Evolutionary conservation across 2,329 filamentous ascomycete genomes (phyloP).

Genomic region (Truncatella angustata): DNA sequence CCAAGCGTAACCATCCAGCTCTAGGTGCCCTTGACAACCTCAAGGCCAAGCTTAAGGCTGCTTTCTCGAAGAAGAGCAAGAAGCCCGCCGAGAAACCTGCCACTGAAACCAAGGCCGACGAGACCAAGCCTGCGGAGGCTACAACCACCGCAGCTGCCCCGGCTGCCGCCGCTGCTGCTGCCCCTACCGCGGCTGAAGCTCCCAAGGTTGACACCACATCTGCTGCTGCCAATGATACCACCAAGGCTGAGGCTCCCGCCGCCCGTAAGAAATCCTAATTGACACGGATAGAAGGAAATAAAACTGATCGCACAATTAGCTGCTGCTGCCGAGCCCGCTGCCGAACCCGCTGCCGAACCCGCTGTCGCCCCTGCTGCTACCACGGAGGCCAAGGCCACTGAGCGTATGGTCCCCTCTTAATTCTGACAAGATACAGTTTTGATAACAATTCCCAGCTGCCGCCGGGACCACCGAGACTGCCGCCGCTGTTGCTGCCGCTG

Average conservation of each 20-base stretch:
- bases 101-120: constrained; percentile 11
- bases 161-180: constrained; percentile 16
- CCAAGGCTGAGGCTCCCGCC: constrained; percentile 15
- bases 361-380: constrained; percentile 4
- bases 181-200: constrained; percentile 14
- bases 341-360: neutral
- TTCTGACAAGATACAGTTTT: neutral
- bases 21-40: constrained; percentile 51
- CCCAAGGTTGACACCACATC: constrained; percentile 8
- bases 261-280: constrained; percentile 3
- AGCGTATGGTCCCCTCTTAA: neutral
- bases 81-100: constrained; percentile 21
- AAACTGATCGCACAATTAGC: neutral
- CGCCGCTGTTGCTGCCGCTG: neutral
- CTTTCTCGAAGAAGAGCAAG: constrained; percentile 47
- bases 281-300: neutral
- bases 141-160: constrained; percentile 15
- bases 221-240: constrained; percentile 19
- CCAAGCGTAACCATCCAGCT: too few relatives aligned
- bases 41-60: constrained; percentile 53
- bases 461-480: neutral
- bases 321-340: neutral
- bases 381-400: neutral
- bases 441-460: neutral
- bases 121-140: constrained; percentile 15